Conservation (phyloP, 164 flowering plant genomes). For the Vitis rupestris region DNA sequence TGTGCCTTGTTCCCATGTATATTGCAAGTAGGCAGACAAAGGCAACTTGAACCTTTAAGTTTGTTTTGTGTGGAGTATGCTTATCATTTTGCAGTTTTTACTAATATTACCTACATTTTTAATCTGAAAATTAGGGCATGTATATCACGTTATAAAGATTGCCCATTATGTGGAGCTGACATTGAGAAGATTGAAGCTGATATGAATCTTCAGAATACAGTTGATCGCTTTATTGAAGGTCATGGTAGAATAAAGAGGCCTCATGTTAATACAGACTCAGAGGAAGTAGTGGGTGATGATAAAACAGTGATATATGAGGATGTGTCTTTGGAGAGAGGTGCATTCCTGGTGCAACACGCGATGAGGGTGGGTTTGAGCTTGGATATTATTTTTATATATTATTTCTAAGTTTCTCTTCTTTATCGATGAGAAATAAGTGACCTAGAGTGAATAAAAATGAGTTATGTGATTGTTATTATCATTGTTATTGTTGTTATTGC, state of each 20-base stretch:
- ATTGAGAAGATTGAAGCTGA: slow-evolving; percentile 81
- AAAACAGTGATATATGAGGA: slow-evolving; percentile 77
- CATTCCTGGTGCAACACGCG: slow-evolving; percentile 97
- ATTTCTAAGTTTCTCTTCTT: no score
- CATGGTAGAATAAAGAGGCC: slow-evolving; percentile 94
- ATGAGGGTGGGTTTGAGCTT: slow-evolving; percentile 72
- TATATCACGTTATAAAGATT: slow-evolving; percentile 80
- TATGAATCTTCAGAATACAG: slow-evolving; percentile 60
- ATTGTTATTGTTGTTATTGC: no score
- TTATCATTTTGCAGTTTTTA: not conserved
- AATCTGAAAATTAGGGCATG: slow-evolving; percentile 54
- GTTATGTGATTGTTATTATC: no score
- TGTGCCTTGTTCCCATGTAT: slow-evolving; percentile 87
- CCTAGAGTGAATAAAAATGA: no score
- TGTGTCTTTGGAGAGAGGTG: slow-evolving; percentile 90
- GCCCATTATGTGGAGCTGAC: slow-evolving; percentile 96
- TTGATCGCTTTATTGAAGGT: slow-evolving; percentile 94
- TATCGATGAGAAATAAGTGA: no score
- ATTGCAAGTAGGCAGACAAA: slow-evolving; percentile 69
- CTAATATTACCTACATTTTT: not conserved
- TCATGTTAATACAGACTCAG: slow-evolving; percentile 32
- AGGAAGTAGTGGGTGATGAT: slow-evolving; percentile 32
- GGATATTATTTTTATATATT: not conserved
- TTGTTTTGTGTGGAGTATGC: not conserved
- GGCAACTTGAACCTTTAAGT: not conserved